phyloP scores from a whole-genome alignment of 768 basidiomycete species.

The Calocera viscosa region DNA sequence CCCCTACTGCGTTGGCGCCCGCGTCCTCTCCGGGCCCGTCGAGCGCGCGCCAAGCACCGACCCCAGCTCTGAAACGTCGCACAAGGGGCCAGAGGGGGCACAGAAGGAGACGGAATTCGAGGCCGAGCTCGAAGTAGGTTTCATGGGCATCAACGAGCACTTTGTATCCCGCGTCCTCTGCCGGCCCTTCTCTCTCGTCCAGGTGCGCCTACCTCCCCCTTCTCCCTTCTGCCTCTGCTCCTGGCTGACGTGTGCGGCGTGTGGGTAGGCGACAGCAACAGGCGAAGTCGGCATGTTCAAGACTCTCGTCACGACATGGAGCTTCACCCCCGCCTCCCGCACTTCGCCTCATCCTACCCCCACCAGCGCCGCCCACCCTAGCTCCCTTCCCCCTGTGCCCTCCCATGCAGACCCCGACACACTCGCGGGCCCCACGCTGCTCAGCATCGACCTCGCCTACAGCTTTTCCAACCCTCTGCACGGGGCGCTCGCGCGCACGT shows the following conservation, averaged over 20 bases:
- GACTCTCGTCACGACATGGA: conserved; percentile 58
- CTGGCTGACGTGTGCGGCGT: no score
- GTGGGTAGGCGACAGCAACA: conserved; percentile 51
- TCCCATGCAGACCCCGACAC: conserved; percentile 4
- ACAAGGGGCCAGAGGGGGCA: no score
- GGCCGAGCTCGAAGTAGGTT: conserved; percentile 79
- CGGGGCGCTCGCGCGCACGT: conserved; percentile 65
- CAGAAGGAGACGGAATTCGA: conserved; percentile 38
- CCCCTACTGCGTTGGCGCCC: conserved; percentile 73
- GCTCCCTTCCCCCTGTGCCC: no score
- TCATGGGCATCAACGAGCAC: conserved; percentile 73
- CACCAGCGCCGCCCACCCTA: no score
- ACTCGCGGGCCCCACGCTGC: conserved; percentile 47
- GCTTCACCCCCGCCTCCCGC: conserved; percentile 46
- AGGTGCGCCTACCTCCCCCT: no score
- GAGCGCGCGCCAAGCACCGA: background rate
- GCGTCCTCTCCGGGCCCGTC: conserved; percentile 36
- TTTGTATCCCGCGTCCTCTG: conserved; percentile 80
- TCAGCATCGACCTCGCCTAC: conserved; percentile 74
- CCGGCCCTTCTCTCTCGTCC: conserved; percentile 61
- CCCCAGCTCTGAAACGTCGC: no score
- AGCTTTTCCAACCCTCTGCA: conserved; percentile 80
- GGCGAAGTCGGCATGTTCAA: conserved; percentile 65
- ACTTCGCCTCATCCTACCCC: conserved; percentile 32
- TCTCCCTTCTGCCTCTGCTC: no score